Base-by-base conservation (phyloP, 2,329 filamentous ascomycete species). In the Ophiostoma pallidulum region DNA sequence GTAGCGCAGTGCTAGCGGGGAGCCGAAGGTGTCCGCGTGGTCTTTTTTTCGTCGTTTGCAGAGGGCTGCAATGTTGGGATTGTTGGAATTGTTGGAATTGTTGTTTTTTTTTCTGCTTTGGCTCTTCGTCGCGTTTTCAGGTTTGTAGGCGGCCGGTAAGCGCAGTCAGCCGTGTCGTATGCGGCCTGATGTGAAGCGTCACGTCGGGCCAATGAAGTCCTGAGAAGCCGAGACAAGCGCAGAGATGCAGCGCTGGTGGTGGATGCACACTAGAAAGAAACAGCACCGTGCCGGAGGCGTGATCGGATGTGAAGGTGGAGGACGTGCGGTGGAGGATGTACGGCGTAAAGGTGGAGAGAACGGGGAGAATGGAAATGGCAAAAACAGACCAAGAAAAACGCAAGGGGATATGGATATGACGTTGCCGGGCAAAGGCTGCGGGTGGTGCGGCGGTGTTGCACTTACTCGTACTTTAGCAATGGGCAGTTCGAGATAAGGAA, bases 1-100 rank as follows among this genome's bases (percentile, higher is more conserved):
- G 46, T 39, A 48, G 40, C 40, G 46, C 40, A 48, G 39, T 13
- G 33, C 40, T 43, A 43, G 46, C 46, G 46, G 40, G n/a, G 33
- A 22, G 12, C 33, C 26, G 13, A 29, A 14, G 14, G 5, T 43
- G 46, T 43, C 40, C 46, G 41, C 46, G 46, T 48, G 46, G 46
- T 35, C 40, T 12, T 13, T 41, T 41, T 41, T 26, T 31, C 19
- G 9, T 9, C 12, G 20, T n/a, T 46, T 13, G n/a, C n/a, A 37
- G 12, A 19, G 16, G 19, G 42, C 18, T 24, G 19, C 26, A 16
- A 24, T 31, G 18, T n/a, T 35, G 19, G 14, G 28, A 40, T 10
- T 9, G 18, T 37, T 19, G 22, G 29, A 10, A 16, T 5, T 44
- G 26, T n/a, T 22, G 35, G 18, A 3, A 6, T 32, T 26, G 20